These are phyloP conservation scores for Mortierella antarctica DNA, from an alignment of 192 early-diverging fungal genomes.

Conservation along the genomic window DNA sequence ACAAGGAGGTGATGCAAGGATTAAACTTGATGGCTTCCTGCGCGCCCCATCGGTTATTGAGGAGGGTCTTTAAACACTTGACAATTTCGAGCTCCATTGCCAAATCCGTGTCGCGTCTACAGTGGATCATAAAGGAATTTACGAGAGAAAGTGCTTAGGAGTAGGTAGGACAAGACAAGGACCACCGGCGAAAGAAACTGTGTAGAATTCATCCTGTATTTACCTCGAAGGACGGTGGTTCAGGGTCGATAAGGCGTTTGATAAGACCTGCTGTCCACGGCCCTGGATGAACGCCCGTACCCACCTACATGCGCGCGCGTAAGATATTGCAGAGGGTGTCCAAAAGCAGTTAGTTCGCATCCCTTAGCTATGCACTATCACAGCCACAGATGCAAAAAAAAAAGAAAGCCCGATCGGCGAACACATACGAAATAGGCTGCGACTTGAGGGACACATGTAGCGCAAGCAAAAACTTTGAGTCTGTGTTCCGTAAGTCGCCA, in stretches of 20 bases:
- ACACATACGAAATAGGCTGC: constrained; percentile 61
- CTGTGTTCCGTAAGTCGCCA: constrained; percentile 58
- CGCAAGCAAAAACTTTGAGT: constrained; percentile 58
- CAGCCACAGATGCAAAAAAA: background rate
- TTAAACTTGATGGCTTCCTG: constrained; percentile 77
- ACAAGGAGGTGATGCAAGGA: constrained; percentile 75
- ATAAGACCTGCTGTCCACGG: constrained; percentile 73
- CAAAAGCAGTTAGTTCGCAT: background rate
- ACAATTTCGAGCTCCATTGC: constrained; percentile 85
- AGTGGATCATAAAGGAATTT: background rate
- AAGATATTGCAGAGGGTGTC: background rate
- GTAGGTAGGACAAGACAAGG: background rate
- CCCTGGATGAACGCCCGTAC: constrained; percentile 81
- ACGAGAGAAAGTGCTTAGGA: background rate
- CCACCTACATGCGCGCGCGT: constrained; percentile 59
- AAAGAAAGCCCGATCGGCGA: background rate
- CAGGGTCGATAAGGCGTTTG: constrained; percentile 70
- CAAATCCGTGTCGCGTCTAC: constrained; percentile 75
- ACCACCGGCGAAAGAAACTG: background rate
- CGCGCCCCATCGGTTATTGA: constrained; percentile 83
- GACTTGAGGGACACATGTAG: constrained; percentile 66
- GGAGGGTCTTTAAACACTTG: constrained; percentile 79
- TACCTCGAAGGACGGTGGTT: constrained; percentile 63
- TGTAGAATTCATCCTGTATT: background rate
- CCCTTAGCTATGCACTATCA: background rate